Percentiles rank a stretch among this genome's conserved stretches.
Evolutionary conservation across 2,329 filamentous ascomycete species (phyloP).

Genomic region (Penicillium capsulatum): DNA sequence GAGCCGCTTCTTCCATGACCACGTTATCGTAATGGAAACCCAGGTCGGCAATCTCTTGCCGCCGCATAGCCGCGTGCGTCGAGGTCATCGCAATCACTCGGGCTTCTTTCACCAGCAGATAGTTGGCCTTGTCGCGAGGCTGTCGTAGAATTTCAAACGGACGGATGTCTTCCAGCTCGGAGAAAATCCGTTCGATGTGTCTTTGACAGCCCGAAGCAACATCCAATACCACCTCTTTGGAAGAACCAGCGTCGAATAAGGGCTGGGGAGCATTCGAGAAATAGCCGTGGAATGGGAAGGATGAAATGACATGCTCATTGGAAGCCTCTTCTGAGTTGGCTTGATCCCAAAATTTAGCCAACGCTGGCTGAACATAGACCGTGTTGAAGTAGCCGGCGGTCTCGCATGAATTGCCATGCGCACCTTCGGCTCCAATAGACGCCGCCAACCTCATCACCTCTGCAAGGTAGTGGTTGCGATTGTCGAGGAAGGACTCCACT

Average conservation of each 20-base stretch:
- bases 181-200: constrained; percentile 86
- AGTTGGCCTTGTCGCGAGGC: constrained; percentile 90
- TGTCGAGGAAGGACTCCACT: constrained; percentile 91
- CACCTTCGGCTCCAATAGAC: constrained; percentile 81
- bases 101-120: constrained; percentile 91
- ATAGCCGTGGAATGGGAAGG: constrained; percentile 84
- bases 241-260: constrained; percentile 65
- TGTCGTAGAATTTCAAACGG: constrained; percentile 91
- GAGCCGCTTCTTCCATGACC: constrained; percentile 96
- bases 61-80: constrained; percentile 91
- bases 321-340: constrained; percentile 55
- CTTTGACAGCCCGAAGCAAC: constrained; percentile 79
- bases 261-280: constrained; percentile 85
- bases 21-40: constrained; percentile 98
- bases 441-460: constrained; percentile 83
- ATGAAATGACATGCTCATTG: constrained; percentile 59
- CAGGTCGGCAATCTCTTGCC: constrained; percentile 83
- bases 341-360: constrained; percentile 75
- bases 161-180: constrained; percentile 84
- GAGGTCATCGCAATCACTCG: constrained; percentile 98
- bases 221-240: constrained; percentile 66
- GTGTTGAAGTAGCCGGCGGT: constrained; percentile 95
- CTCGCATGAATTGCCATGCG: constrained; percentile 94
- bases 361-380: constrained; percentile 83
- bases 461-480: constrained; percentile 69